A percentile compares a stretch with the other conserved stretches of the same genome.
These are phyloP conservation scores for Phallus indusiatus DNA, from an alignment of 768 basidiomycete genomes.

Conservation along the genomic window DNA sequence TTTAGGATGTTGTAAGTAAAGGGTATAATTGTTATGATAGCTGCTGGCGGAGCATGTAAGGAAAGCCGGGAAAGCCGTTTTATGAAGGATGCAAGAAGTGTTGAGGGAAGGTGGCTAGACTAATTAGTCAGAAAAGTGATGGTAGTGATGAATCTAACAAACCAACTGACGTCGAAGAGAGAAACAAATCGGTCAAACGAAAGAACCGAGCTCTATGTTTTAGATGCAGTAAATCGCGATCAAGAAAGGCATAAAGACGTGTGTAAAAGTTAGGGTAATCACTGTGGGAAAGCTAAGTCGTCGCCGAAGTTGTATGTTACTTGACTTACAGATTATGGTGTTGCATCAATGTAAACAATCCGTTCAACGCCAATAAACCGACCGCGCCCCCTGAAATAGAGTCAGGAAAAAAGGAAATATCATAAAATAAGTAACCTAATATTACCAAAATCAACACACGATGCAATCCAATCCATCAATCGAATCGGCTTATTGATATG, in stretches of 20 bases:
- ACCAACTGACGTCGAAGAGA: slow-evolving; percentile 74
- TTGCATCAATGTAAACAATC: slow-evolving; percentile 82
- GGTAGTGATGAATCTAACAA: neutral
- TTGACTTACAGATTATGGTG: slow-evolving; percentile 84
- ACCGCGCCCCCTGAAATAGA: slow-evolving; percentile 57
- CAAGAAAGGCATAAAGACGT: slow-evolving; percentile 81
- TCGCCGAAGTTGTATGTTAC: neutral
- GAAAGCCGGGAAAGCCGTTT: slow-evolving; percentile 84
- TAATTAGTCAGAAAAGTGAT: neutral
- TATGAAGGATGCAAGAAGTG: slow-evolving; percentile 89
- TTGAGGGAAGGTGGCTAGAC: slow-evolving; percentile 74
- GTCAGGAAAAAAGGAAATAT: neutral
- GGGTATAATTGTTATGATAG: slow-evolving; percentile 83
- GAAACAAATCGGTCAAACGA: slow-evolving; percentile 81
- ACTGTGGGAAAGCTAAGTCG: slow-evolving; percentile 28
- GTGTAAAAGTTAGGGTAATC: slow-evolving; percentile 96
- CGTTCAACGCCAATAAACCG: slow-evolving; percentile 85
- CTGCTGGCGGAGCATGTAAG: slow-evolving; percentile 79
- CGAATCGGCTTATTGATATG: slow-evolving; percentile 68
- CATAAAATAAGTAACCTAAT: neutral
- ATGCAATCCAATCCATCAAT: slow-evolving; percentile 88
- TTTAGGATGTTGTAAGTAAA: slow-evolving; percentile 94
- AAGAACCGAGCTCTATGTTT: slow-evolving; percentile 95
- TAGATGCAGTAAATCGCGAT: slow-evolving; percentile 79
- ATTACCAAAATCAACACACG: slow-evolving; percentile 74